Evolutionary conservation across 2,329 filamentous ascomycete species (phyloP).

Genomic region (Aureobasidium sp.): DNA sequence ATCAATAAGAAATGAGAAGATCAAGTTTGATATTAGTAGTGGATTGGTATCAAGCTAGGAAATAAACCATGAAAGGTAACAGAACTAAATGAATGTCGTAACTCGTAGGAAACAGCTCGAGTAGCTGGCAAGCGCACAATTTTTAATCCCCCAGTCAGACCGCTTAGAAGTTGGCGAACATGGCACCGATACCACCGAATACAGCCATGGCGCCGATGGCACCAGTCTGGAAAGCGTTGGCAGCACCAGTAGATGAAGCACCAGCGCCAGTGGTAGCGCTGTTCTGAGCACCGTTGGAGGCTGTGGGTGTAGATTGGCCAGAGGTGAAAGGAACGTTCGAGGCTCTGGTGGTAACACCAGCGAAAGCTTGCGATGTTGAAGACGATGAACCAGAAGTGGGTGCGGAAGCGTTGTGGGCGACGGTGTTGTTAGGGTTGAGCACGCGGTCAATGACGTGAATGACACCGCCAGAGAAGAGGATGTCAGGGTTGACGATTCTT

Average conservation of each 20-base stretch:
- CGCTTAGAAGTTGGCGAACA: constrained; percentile 22
- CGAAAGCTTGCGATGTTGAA: constrained; percentile 46
- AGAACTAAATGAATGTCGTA: not conserved
- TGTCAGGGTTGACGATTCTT: constrained; percentile 34
- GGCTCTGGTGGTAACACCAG: constrained; percentile 43
- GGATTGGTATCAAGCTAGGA: no score
- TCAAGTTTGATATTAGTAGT: no score
- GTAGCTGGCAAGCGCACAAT: not conserved
- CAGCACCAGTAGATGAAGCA: constrained; percentile 26
- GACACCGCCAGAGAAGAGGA: constrained; percentile 41
- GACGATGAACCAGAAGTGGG: constrained; percentile 37
- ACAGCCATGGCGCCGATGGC: constrained; percentile 42
- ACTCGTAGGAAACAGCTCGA: not conserved
- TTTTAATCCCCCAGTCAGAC: not conserved
- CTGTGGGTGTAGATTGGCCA: constrained; percentile 43
- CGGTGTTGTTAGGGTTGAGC: constrained; percentile 49
- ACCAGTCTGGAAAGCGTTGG: constrained; percentile 32
- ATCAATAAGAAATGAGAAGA: no score
- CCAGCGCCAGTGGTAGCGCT: constrained; percentile 18
- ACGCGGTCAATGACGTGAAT: constrained; percentile 51
- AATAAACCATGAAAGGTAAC: no score
- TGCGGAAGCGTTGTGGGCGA: constrained; percentile 24
- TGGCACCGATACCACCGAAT: constrained; percentile 38
- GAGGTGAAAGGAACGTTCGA: constrained; percentile 50
- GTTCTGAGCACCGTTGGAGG: constrained; percentile 26